Evolutionary conservation across 148 eudicot genomes (phyloP).

Genomic region (Chenopodium quinoa): DNA sequence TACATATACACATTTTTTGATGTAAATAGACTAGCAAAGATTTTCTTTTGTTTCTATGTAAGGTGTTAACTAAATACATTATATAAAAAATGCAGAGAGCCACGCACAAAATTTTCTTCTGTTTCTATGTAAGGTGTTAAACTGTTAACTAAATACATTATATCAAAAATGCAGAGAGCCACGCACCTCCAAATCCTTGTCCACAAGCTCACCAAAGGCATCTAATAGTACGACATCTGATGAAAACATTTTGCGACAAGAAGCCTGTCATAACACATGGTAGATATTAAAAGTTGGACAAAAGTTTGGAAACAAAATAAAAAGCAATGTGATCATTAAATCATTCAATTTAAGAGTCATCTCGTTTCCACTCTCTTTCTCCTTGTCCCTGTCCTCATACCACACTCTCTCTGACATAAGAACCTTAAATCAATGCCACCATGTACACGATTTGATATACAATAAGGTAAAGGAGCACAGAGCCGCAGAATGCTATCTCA

Average conservation of each 20-base stretch:
- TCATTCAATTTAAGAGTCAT: not conserved
- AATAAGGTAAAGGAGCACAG: too few species aligned
- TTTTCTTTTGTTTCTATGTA: not conserved
- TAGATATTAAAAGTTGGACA: not conserved
- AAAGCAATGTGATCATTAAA: not conserved
- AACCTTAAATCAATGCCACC: not conserved
- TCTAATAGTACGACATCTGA: conserved; percentile 59
- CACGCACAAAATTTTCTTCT: conserved; percentile 27
- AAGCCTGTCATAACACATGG: conserved; percentile 46
- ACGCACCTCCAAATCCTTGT: conserved; percentile 63
- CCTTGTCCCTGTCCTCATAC: not conserved
- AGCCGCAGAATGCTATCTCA: too few species aligned
- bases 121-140: not conserved
- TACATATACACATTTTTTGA: not conserved
- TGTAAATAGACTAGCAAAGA: conserved; percentile 6
- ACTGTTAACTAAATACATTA: not conserved
- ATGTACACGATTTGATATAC: not conserved
- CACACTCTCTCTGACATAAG: not conserved
- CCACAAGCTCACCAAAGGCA: conserved; percentile 48
- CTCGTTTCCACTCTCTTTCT: not conserved
- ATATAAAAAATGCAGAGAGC: not conserved
- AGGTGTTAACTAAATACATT: not conserved
- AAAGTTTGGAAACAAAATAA: not conserved
- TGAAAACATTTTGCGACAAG: conserved; percentile 61
- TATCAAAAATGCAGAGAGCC: not conserved